Conservation (phyloP, 352 stramenopile genomes). For the Nothophytophthora sp. region DNA sequence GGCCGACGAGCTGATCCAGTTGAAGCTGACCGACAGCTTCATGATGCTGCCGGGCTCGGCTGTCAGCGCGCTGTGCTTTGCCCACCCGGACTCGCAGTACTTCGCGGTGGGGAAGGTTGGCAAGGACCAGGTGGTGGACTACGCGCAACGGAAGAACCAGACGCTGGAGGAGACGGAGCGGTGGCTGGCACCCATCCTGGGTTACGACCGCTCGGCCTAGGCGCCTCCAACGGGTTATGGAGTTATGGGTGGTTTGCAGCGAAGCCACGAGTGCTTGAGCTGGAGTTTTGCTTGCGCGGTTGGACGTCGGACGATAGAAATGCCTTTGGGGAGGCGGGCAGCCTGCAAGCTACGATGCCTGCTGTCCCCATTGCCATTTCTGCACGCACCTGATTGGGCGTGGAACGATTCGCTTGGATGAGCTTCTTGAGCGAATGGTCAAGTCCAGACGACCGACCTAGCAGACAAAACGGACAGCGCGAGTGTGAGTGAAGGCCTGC, state of each 20-base stretch:
- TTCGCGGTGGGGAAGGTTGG: slow-evolving; percentile 97
- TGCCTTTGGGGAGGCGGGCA: slow-evolving; percentile 19
- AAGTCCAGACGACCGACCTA: slow-evolving; percentile 11
- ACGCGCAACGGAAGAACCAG: slow-evolving; percentile 93
- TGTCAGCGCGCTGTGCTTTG: slow-evolving; percentile 96
- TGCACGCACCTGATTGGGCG: slow-evolving; percentile 13
- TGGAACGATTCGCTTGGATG: slow-evolving; percentile 25
- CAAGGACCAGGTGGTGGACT: slow-evolving; percentile 96
- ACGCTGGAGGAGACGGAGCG: slow-evolving; percentile 89
- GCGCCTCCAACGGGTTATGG: too few species aligned
- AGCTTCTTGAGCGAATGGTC: slow-evolving; percentile 27
- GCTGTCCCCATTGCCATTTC: slow-evolving; percentile 21
- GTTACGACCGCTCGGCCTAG: slow-evolving; percentile 87
- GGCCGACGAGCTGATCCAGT: slow-evolving; percentile 91
- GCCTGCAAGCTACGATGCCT: slow-evolving; percentile 25
- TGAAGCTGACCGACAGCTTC: slow-evolving; percentile 93
- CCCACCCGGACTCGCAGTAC: slow-evolving; percentile 95
- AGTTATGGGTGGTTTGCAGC: too few species aligned
- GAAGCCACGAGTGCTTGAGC: too few species aligned
- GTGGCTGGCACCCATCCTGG: slow-evolving; percentile 96
- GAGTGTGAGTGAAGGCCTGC: too few species aligned
- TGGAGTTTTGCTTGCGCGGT: not conserved
- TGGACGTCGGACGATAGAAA: slow-evolving; percentile 24
- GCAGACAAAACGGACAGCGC: slow-evolving; percentile 1
- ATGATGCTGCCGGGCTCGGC: slow-evolving; percentile 96